These are phyloP conservation scores for Didymellaceae sp. DNA, from an alignment of 2,329 filamentous ascomycete genomes.

Conservation along the genomic window DNA sequence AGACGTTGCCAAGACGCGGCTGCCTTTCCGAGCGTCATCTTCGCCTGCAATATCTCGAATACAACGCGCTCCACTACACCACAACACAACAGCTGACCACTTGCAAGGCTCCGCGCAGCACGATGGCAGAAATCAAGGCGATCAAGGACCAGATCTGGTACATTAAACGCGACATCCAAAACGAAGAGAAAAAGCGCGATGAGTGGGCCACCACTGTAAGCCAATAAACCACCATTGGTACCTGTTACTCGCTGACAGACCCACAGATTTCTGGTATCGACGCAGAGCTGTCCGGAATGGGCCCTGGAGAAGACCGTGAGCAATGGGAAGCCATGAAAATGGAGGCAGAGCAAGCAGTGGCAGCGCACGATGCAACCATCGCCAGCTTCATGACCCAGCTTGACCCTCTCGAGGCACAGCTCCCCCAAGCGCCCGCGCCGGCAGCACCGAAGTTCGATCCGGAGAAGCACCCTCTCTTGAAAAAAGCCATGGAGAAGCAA, in stretches of 20 bases:
- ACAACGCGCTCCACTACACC: constrained; percentile 14
- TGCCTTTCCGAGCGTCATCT: constrained; percentile 19
- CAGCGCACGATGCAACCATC: constrained; percentile 78
- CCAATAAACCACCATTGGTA: neutral
- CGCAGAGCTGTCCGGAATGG: constrained; percentile 46
- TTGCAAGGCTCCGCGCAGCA: neutral
- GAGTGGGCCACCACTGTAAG: constrained; percentile 28
- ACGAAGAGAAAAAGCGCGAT: constrained; percentile 27
- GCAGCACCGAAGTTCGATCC: constrained; percentile 71
- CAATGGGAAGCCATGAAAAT: constrained; percentile 79
- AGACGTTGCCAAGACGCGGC: constrained; percentile 21
- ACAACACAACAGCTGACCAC: neutral
- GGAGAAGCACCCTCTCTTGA: constrained; percentile 79
- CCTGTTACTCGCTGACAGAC: neutral
- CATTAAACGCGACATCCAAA: constrained; percentile 32
- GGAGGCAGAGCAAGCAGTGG: constrained; percentile 83
- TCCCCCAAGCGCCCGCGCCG: constrained; percentile 49
- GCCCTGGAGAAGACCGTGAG: constrained; percentile 79
- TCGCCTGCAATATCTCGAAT: neutral
- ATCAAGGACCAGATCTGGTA: constrained; percentile 37
- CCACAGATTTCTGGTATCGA: constrained; percentile 9
- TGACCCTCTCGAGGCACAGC: constrained; percentile 59
- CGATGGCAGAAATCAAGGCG: constrained; percentile 36
- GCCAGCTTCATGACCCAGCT: constrained; percentile 69
- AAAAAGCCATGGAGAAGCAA: constrained; percentile 52